Base-by-base conservation (phyloP, 2,329 filamentous ascomycete genomes). In the Verticillium longisporum region DNA sequence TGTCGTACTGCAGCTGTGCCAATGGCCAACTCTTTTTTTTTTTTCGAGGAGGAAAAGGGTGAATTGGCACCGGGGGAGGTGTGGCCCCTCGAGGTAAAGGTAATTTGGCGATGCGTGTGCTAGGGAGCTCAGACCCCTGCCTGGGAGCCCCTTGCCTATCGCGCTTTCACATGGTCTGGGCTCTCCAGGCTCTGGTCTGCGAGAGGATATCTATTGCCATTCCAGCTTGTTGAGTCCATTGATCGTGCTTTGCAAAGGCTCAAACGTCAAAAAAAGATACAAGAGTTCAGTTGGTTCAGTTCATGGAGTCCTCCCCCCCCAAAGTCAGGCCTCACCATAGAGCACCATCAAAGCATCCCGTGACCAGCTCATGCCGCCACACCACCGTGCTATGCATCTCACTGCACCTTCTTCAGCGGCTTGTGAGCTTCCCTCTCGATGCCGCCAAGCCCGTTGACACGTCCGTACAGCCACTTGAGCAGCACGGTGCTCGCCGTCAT, bases 401-500 rank as follows among this genome's bases (percentile, higher is more conserved):
- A 66, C 37, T 64, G 61, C 14, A 55, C 60, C 62, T 66, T 67
- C 61, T 73, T 75, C 50, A 69, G 55, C 26, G 72, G 70, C 57
- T 70, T 70, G 26, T 68, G 62, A 34, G 72, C 75, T 56, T 75
- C 75, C 59, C 70, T 72, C 63, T 76, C 68, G 63, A 72, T 73
- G 61, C 68, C 65, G 58, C 79, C 75, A 55, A 80, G 73, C 11
- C 88, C 87, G 70, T 92, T 92, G 32, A 90, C 70, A 59, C 78
- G 78, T 2, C 82, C 83, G 74, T 96, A 91, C 1, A 90, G 64
- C 80, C 83, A 88, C 71, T 92, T 89, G 64, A 96, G 75, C 10
- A 80, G 74, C 26, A 84, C 76, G 0, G 90, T 93, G 65, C 87
- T 91, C 3, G 79, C 72, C 2, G 89, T 88, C 85, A 96, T 93